Evolutionary conservation across 2,329 filamentous ascomycete species (phyloP).

Genomic region (Fusarium dimerum): DNA sequence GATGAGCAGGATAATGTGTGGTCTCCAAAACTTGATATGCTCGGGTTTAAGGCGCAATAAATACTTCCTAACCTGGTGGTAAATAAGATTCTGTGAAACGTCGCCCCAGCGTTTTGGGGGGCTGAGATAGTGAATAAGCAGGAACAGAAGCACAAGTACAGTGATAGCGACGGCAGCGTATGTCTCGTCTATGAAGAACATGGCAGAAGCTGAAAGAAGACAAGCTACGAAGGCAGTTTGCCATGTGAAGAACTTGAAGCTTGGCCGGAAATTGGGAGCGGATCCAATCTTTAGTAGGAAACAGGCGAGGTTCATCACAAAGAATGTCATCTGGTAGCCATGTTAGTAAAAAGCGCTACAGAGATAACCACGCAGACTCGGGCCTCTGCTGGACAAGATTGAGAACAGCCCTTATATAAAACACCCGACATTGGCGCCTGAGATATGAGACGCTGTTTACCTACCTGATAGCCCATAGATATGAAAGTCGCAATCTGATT

Average conservation of each 20-base stretch:
- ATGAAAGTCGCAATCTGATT: constrained; percentile 89
- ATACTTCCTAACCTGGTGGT: constrained; percentile 84
- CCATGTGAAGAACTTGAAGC: constrained; percentile 88
- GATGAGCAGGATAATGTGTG: constrained; percentile 81
- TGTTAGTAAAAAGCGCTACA: constrained; percentile 7
- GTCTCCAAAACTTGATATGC: constrained; percentile 92
- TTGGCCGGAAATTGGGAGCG: constrained; percentile 84
- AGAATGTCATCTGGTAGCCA: constrained; percentile 71
- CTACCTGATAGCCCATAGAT: constrained; percentile 81
- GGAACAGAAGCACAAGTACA: constrained; percentile 73
- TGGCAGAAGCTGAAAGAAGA: constrained; percentile 73
- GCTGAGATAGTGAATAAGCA: constrained; percentile 82
- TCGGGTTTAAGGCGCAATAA: constrained; percentile 80
- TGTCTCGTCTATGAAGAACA: constrained; percentile 87
- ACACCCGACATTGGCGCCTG: too few relatives aligned
- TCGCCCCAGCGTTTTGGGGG: constrained; percentile 90
- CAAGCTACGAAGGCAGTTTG: constrained; percentile 76
- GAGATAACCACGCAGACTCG: neutral
- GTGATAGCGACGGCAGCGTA: constrained; percentile 77
- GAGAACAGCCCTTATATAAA: too few relatives aligned
- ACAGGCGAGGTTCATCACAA: constrained; percentile 85
- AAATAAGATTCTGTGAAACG: constrained; percentile 86
- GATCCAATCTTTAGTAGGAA: constrained; percentile 85
- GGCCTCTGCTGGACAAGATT: constrained; percentile 5
- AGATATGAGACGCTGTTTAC: too few relatives aligned